Evolutionary conservation across 1,284 basidiomycete species (phyloP), one percentile per base, ranked within the genome.

Genomic region (Lentinula novae-zelandiae): DNA sequence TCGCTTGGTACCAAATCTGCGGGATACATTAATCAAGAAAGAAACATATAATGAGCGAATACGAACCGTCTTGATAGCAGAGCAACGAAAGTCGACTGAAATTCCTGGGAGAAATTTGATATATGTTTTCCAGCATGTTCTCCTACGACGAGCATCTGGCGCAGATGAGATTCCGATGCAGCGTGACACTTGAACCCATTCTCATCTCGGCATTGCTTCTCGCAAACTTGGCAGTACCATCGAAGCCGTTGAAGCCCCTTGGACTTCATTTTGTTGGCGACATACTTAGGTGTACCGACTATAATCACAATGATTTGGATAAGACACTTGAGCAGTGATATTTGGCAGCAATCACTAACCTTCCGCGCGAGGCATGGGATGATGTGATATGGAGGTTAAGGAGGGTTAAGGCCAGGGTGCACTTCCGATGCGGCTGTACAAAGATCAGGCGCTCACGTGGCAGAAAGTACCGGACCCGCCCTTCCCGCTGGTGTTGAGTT

Each of bases 161-260:
- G 87, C 60, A 98, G 80, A 76, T 99, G 97, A 1, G 86, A 79
- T 73, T 96, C 95, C 36, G 92, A 93, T 62, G 87, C 82, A 15
- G 90, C 83, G 72, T 96, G 93, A 71, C 89, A 91, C 76, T 96
- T 96, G 85, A 98, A 98, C 22, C 95, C 96, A 73, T 98, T 98
- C 78, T 97, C 96, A 74, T 97, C 94, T 70, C 95, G 81, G 73
- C 93, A 96, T 75, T 97, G 95, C 72, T 96, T 97, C 82, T 96
- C 79, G 82, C 94, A 97, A 65, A 96, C 91, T 81, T 97, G 94
- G 72, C 95, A 98, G 77, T 93, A 98, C 94, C 93, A 97, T 65
- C 95, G 83, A 65, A 98, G 83, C 67, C 94, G 85, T 71, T 96
- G 94, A 53, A 97, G 83, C 65, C 95, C 95, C 71, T 97, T 97